Evolutionary conservation across 441 rosid genomes (phyloP).

Genomic region (Rhodomyrtus psidioides): DNA sequence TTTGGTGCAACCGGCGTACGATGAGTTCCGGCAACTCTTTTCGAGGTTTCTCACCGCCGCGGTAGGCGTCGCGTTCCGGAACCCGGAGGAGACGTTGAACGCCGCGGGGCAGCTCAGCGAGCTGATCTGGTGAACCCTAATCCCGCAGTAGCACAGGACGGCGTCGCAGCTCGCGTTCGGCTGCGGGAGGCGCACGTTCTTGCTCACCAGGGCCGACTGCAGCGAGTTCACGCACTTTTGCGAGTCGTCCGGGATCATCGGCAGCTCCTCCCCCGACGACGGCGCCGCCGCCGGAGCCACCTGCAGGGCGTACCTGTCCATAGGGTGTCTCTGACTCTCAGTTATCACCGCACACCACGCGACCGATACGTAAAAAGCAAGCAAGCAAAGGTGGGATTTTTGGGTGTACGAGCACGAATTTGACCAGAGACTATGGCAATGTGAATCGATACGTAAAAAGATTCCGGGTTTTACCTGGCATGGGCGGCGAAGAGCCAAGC

Average conservation of each 20-base stretch:
- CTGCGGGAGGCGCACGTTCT: constrained; percentile 74
- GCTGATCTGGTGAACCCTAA: constrained; percentile 88
- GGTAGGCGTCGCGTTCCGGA: constrained; percentile 81
- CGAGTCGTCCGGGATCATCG: constrained; percentile 94
- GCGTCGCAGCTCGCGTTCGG: constrained; percentile 84
- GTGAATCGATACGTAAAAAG: background rate
- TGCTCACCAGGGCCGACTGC: constrained; percentile 64
- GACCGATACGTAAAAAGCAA: background rate
- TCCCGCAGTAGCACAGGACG: constrained; percentile 87
- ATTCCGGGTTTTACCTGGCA: constrained; percentile 26
- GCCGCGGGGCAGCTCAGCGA: constrained; percentile 96
- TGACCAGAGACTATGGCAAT: background rate
- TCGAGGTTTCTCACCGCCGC: constrained; percentile 80
- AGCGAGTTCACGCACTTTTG: constrained; percentile 91
- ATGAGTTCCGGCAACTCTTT: constrained; percentile 78
- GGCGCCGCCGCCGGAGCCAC: constrained; percentile 34
- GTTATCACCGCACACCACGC: background rate
- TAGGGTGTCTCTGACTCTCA: background rate
- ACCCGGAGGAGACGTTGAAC: constrained; percentile 62
- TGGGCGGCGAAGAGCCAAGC: constrained; percentile 99
- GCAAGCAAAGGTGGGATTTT: background rate
- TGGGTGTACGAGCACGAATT: background rate
- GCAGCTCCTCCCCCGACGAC: constrained; percentile 38
- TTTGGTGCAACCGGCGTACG: constrained; percentile 87
- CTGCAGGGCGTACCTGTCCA: background rate